Evolutionary conservation across 805 yeast species (phyloP).

Genomic region (Saccharomycopsis oosterbeekiorum): DNA sequence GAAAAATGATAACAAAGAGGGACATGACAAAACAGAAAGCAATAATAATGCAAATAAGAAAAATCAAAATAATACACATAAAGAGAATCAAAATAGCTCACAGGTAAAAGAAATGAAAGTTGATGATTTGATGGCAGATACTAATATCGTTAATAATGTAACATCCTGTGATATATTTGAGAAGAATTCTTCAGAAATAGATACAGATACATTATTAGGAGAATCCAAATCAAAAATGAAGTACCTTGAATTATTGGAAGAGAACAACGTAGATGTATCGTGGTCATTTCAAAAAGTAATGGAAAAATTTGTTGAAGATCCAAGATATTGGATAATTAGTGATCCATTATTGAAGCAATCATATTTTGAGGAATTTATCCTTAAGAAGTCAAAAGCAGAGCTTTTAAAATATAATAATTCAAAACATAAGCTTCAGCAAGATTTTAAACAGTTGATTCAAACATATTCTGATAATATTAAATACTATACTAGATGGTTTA

Average conservation of each 20-base stretch:
- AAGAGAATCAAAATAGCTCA: background rate
- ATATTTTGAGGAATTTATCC: conserved; percentile 56
- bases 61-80: too few relatives aligned
- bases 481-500: conserved; percentile 55
- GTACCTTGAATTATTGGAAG: conserved; percentile 45
- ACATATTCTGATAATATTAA: conserved; percentile 33
- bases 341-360: conserved; percentile 53
- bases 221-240: conserved; percentile 25
- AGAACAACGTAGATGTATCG: conserved; percentile 51
- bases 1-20: conserved; percentile 28
- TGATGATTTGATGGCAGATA: background rate
- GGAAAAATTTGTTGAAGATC: conserved; percentile 44
- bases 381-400: conserved; percentile 40
- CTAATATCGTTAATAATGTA: background rate
- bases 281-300: conserved; percentile 70
- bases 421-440: conserved; percentile 43
- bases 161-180: background rate
- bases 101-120: background rate
- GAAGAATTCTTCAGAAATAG: conserved; percentile 4
- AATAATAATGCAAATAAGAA: too few relatives aligned
- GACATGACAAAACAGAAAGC: background rate
- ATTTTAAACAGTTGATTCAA: conserved; percentile 40
- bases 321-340: conserved; percentile 56
- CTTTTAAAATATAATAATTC: conserved; percentile 42
- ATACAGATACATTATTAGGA: conserved; percentile 18